Base-by-base conservation (phyloP, 257 asterid species). In the Osmanthus fragrans region DNA sequence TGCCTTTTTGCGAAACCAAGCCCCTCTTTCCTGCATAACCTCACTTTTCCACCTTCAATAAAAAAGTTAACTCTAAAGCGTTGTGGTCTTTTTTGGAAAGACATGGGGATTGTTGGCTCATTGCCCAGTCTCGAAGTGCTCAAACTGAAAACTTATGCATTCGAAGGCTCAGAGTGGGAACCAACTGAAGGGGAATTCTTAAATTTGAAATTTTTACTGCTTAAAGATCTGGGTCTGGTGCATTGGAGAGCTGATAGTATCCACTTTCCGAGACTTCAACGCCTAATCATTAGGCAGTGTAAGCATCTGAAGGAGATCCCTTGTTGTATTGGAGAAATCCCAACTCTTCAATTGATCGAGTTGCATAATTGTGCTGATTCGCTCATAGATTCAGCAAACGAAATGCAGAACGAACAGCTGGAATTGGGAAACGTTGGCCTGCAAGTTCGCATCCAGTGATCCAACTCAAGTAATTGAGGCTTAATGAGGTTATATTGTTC, bases 211-310 rank as follows among this genome's bases (percentile, higher is more conserved):
- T n/a, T 6, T 56, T 7, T 56, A n/a, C 65, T 7, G 3, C 65
- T 56, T 56, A 5, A 56, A 5, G 8, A 16, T 4, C 8, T n/a
- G 21, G 4, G n/a, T 56, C 25, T 56, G 27, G 27, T 19, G 65
- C 65, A 56, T 7, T 72, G 75, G 75, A 72, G 0, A 8, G 75
- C 75, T 23, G 30, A 30, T 4, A 11, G 15, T 5, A 34, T 13
- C 56, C 37, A 72, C 64, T 45, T 45, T 8, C 75, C 75, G 36
- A 32, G 2, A 27, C 75, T 72, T 72, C 56, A 45, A 36, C 34
- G 23, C 18, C 60, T 72, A 27, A 34, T 42, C 7, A 2, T 72
- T 16, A 25, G 33, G 25, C 21, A 36, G 1, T 72, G 75, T 3
- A 0, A 21, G 4, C 4, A 25, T 7, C 75, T 72, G 18, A 34